Evolutionary conservation across 2,329 filamentous ascomycete species (phyloP).

Genomic region (Alternaria ethzedia): DNA sequence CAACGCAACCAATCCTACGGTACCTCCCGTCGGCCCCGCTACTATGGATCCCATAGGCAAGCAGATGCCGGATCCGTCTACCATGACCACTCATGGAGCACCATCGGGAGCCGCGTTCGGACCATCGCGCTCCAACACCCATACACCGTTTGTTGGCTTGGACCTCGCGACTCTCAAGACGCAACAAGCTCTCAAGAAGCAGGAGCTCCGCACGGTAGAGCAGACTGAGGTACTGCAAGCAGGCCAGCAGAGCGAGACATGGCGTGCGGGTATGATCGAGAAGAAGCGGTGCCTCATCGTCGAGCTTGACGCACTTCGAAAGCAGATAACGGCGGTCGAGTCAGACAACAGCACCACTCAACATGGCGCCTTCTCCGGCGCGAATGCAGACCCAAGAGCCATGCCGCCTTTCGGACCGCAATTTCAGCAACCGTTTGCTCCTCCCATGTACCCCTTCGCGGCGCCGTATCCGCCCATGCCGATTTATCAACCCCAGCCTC

Average conservation of each 20-base stretch:
- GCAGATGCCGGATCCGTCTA: conserved; percentile 12
- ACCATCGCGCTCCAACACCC: conserved; percentile 25
- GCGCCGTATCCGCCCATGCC: conserved; percentile 33
- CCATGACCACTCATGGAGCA: conserved; percentile 16
- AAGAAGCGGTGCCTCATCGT: conserved; percentile 46
- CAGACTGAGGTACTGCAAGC: conserved; percentile 46
- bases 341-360: conserved; percentile 17
- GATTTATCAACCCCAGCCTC: conserved; percentile 32
- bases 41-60: conserved; percentile 23
- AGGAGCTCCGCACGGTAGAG: conserved; percentile 45
- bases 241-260: conserved; percentile 38
- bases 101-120: conserved; percentile 15
- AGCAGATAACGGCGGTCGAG: conserved; percentile 41
- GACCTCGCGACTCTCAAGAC: conserved; percentile 35
- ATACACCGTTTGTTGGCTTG: conserved; percentile 29
- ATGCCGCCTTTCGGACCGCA: conserved; percentile 29
- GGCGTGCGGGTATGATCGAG: conserved; percentile 43
- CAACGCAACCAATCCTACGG: conserved; percentile 18
- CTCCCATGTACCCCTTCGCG: conserved; percentile 32
- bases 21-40: conserved; percentile 13
- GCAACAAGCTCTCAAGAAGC: conserved; percentile 39
- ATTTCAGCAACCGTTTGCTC: conserved; percentile 33
- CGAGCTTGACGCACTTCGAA: conserved; percentile 45
- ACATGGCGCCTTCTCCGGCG: conserved; percentile 12
- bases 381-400: conserved; percentile 12